These are phyloP conservation scores for Coniella lustricola DNA, from an alignment of 2,329 filamentous ascomycete genomes.

Conservation along the genomic window DNA sequence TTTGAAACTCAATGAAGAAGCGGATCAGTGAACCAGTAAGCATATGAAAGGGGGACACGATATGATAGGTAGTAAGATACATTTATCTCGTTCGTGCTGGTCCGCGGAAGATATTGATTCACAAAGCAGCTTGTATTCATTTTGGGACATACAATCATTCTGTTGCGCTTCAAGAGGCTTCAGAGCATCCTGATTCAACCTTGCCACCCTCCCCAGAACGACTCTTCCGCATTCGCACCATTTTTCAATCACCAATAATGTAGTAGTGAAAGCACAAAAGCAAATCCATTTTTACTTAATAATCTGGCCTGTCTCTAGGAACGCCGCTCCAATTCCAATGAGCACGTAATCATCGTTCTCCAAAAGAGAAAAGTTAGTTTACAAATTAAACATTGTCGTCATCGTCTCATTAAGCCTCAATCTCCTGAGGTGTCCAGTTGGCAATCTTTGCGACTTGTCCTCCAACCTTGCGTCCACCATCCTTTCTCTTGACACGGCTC, in stretches of 20 bases:
- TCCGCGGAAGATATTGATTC: no score
- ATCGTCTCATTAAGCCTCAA: slow-evolving; percentile 52
- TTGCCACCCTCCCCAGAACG: no score
- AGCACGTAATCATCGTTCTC: not conserved
- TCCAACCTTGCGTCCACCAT: slow-evolving; percentile 60
- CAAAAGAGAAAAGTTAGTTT: no score
- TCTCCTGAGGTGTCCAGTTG: slow-evolving; percentile 62
- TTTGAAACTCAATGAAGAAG: no score
- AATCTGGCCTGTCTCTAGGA: not conserved
- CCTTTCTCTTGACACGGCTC: slow-evolving; percentile 86
- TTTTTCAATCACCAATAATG: not conserved
- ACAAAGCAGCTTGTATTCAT: no score
- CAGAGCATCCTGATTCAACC: no score
- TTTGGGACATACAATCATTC: no score
- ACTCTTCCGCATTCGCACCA: no score
- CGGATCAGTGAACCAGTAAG: not conserved
- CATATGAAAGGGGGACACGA: no score
- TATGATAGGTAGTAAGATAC: no score
- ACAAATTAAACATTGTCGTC: not conserved
- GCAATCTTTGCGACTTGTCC: slow-evolving; percentile 33
- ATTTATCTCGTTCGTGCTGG: no score
- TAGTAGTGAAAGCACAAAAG: not conserved
- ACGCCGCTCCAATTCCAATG: not conserved
- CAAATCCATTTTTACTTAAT: not conserved
- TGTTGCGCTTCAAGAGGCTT: no score